Evolutionary conservation across 75 land plant genomes (phyloP), one percentile per base, ranked within the genome.

Genomic region (Cunninghamia lanceolata): DNA sequence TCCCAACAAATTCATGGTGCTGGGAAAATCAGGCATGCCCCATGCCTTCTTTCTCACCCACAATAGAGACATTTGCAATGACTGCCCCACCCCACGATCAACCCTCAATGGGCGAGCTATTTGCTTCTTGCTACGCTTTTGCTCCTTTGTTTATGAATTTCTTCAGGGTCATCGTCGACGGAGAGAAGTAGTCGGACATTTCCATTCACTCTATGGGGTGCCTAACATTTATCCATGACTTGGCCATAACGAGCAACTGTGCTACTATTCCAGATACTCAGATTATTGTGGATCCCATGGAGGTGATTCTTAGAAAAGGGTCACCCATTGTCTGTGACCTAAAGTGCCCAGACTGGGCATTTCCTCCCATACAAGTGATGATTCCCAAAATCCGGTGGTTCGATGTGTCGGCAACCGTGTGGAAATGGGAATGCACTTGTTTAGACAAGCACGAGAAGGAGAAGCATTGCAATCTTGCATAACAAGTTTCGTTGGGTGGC

Each of bases 1-100:
- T 45, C 5, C 2, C 4, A 45, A 45, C 5, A 45, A 45, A 45
- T 45, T 45, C 46, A 45, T 45, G 46, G 46, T 5, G 4, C 46
- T 45, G 5, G 5, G 46, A 2, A 45, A 45, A 45, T 45, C 46
- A 45, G 46, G 46, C 5, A 45, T 45, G 46, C 46, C 46, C 46
- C 5, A 45, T 45, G 46, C 46, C 46, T 45, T 45, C 5, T 45
- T 2, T 5, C 46, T 45, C 46, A 45, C 46, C 46, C 46, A 45
- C 2, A 45, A 45, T 45, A 45, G 46, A 45, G 46, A 45, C 5
- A 45, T 45, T 45, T n/a, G n/a, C n/a, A 81, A 94, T 96, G 96
- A 96, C 95, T 0, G 96, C n/a, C 96, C 2, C 98, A 96, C 85
- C 98, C 98, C 16, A 96, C 94, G 88, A 50, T 92, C 9, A 95